phyloP scores from a whole-genome alignment of 2,329 filamentous ascomycete genomes.

The Polytolypa hystricis region DNA sequence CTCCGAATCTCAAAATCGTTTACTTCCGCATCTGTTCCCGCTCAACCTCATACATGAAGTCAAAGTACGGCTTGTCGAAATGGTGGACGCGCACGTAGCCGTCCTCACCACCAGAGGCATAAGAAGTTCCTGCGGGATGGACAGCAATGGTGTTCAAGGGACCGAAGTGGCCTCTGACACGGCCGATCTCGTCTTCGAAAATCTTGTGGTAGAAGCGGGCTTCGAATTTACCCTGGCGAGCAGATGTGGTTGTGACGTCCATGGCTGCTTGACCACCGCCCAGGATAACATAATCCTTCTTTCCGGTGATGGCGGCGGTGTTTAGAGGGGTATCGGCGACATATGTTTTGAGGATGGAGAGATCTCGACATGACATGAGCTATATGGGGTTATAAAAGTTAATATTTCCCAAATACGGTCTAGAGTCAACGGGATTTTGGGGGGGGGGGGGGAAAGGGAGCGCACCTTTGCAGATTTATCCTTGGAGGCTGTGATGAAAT shows the following conservation, averaged over 20 bases:
- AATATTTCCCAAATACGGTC: conserved; percentile 1
- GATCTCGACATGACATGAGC: conserved; percentile 75
- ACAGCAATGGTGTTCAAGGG: conserved; percentile 92
- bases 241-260: conserved; percentile 92
- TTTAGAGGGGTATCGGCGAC: conserved; percentile 88
- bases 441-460: not conserved
- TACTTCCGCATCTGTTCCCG: conserved; percentile 52
- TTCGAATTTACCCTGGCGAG: conserved; percentile 97
- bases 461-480: conserved; percentile 88
- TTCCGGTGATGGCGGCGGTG: conserved; percentile 83
- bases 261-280: conserved; percentile 97
- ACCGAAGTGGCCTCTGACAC: conserved; percentile 94
- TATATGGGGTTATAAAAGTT: conserved; percentile 24
- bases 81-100: conserved; percentile 97
- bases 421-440: not conserved
- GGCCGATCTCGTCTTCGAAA: conserved; percentile 96
- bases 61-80: conserved; percentile 97
- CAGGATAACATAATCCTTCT: conserved; percentile 96
- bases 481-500: conserved; percentile 97
- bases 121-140: conserved; percentile 81
- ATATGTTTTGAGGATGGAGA: conserved; percentile 90
- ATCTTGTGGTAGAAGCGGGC: conserved; percentile 99
- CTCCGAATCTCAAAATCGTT: too few species aligned
- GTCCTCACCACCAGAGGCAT: conserved; percentile 93
- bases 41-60: conserved; percentile 98